Evolutionary conservation across 352 stramenopile species (phyloP), one percentile per base, ranked within the genome.

Genomic region (Phytophthora agathidicida): DNA sequence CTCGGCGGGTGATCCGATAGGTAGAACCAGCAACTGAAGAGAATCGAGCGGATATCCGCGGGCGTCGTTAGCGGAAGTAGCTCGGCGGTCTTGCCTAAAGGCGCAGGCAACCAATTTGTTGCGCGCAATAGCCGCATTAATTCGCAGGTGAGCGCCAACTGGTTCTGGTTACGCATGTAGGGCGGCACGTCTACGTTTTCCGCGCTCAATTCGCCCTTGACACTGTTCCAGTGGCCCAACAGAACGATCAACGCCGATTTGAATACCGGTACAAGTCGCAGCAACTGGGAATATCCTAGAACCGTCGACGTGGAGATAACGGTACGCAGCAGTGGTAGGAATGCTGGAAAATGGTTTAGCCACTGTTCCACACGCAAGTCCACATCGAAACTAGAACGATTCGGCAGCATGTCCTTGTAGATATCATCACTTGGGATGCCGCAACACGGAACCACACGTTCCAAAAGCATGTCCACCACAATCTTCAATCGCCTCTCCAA

Each of bases 11-110:
- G 78, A 42, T 94, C 84, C 1, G 77, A 76, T 36, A 94, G 71
- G 56, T 87, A 94, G 52, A 89, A 91, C 86, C 86, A 94, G 54
- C 83, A 90, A 60, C 80, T 89, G 28, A 92, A 91, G 31, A 94
- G 74, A 48, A 94, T 90, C 1, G 65, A 68, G 19, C 86, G 83
- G 30, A 93, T 88, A 33, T 94, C 86, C 6, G 70, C 70, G 0
- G 86, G 77, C 10, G 77, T 83, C 1, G 84, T 88, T 27, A 90
- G 38, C 11, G 83, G 86, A 14, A 94, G 65, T 52, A 94, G 50
- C 51, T 92, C 77, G 0, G 73, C 82, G 0, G 78, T 73, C 24
- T 71, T 70, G 3, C 65, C 73, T 9, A 94, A 49, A n/a, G 72
- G 68, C 3, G 68, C 27, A 5, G 86, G 83, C 1, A 94, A 37